phyloP scores from a whole-genome alignment of 768 basidiomycete genomes.

The Pilatotrama ljubarskyi region DNA sequence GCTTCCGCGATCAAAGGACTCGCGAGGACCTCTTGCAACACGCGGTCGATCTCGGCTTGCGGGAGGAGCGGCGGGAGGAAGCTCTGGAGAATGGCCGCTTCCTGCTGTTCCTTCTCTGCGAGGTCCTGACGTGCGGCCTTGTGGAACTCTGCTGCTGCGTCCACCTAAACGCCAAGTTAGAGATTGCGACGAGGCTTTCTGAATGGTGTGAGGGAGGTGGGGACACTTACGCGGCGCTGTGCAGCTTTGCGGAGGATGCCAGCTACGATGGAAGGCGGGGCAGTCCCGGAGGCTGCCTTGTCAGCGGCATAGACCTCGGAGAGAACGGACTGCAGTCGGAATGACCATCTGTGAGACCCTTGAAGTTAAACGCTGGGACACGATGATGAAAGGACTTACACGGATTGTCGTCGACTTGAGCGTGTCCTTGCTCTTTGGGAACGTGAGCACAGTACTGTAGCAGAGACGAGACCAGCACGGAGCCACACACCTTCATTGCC shows the following conservation, averaged over 20 bases:
- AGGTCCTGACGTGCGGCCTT: conserved; percentile 64
- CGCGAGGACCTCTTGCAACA: conserved; percentile 46
- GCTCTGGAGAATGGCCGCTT: conserved; percentile 53
- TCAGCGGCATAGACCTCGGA: conserved; percentile 70
- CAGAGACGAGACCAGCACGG: background rate
- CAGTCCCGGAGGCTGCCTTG: conserved; percentile 47
- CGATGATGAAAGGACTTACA: conserved; percentile 15
- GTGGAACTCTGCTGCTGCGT: conserved; percentile 56
- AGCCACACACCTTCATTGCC: conserved; percentile 43
- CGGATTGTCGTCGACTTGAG: conserved; percentile 58
- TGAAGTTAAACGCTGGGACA: background rate
- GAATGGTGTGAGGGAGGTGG: conserved; percentile 4
- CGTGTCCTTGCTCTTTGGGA: conserved; percentile 53
- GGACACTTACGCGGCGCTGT: conserved; percentile 54
- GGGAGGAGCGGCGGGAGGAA: conserved; percentile 64
- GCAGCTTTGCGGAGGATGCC: conserved; percentile 59
- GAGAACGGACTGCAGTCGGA: conserved; percentile 53
- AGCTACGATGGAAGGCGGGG: conserved; percentile 51
- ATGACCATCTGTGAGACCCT: background rate
- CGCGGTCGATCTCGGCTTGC: conserved; percentile 52
- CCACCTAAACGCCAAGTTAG: conserved; percentile 42
- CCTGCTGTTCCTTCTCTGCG: conserved; percentile 58
- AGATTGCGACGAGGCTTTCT: background rate
- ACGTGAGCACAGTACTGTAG: background rate
- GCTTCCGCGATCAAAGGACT: conserved; percentile 28